Evolutionary conservation across 768 basidiomycete genomes (phyloP).

Genomic region (Cystobasidium onofrii): DNA sequence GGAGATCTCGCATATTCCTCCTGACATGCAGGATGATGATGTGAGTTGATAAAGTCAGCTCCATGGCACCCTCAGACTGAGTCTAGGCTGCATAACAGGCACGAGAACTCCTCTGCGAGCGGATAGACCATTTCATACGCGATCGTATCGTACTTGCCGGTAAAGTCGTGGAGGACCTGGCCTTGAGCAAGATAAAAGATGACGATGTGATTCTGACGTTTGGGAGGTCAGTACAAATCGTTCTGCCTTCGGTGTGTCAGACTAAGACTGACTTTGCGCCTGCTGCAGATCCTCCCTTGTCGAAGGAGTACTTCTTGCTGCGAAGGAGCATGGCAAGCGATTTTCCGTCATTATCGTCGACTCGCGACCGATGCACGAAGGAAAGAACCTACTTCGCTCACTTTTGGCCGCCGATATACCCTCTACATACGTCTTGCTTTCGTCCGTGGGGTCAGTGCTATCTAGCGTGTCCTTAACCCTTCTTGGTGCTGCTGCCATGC

Average conservation of each 20-base stretch:
- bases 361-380: constrained; percentile 89
- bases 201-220: constrained; percentile 88
- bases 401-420: constrained; percentile 64
- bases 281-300: constrained; percentile 76
- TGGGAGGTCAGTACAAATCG: constrained; percentile 57
- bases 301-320: constrained; percentile 73
- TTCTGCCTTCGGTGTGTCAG: neutral
- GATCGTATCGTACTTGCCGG: constrained; percentile 89
- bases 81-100: constrained; percentile 54
- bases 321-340: constrained; percentile 61
- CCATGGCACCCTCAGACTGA: neutral
- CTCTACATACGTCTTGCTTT: constrained; percentile 84
- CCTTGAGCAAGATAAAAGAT: constrained; percentile 85
- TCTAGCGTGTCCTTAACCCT: constrained; percentile 73
- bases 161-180: constrained; percentile 80
- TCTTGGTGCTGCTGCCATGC: constrained; percentile 85
- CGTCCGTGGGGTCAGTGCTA: constrained; percentile 54
- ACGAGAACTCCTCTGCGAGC: constrained; percentile 68
- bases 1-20: constrained; percentile 83
- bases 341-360: constrained; percentile 92
- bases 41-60: constrained; percentile 51
- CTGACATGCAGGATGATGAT: constrained; percentile 90
- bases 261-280: neutral
- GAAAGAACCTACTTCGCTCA: constrained; percentile 65
- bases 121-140: constrained; percentile 86